phyloP scores from a whole-genome alignment of 371 early-diverging fungal genomes.

The Smittium mucronatum region DNA sequence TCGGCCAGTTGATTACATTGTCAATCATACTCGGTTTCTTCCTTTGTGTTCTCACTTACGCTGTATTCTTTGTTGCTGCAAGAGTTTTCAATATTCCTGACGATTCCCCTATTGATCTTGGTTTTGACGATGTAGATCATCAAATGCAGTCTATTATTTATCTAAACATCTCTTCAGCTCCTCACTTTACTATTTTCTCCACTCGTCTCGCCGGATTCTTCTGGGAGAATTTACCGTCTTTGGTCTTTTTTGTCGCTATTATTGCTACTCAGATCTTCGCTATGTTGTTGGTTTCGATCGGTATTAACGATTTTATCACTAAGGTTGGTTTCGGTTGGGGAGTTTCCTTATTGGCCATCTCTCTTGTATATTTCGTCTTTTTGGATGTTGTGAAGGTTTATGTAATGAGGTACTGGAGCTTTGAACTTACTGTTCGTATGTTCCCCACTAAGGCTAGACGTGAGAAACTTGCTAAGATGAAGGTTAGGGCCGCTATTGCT shows the following conservation, averaged over 20 bases:
- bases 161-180: conserved; percentile 77
- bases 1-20: conserved; percentile 72
- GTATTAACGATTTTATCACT: conserved; percentile 40
- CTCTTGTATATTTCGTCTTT: conserved; percentile 56
- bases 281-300: conserved; percentile 71
- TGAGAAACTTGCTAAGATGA: conserved; percentile 39
- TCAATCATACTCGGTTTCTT: conserved; percentile 58
- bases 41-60: conserved; percentile 63
- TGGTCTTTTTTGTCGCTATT: conserved; percentile 63
- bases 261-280: conserved; percentile 86
- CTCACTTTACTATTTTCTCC: conserved; percentile 94
- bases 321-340: conserved; percentile 46
- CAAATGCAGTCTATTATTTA: conserved; percentile 73
- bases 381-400: conserved; percentile 77
- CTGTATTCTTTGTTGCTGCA: conserved; percentile 61
- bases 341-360: conserved; percentile 45
- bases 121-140: conserved; percentile 25
- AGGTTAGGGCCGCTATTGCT: conserved; percentile 31
- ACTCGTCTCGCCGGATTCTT: conserved; percentile 82
- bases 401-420: conserved; percentile 59
- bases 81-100: conserved; percentile 42
- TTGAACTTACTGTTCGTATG: conserved; percentile 53
- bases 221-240: conserved; percentile 71
- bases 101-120: conserved; percentile 22
- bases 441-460: conserved; percentile 50